These are phyloP conservation scores for Claviceps cyperi DNA, from an alignment of 2,329 filamentous ascomycete genomes.

Conservation along the genomic window DNA sequence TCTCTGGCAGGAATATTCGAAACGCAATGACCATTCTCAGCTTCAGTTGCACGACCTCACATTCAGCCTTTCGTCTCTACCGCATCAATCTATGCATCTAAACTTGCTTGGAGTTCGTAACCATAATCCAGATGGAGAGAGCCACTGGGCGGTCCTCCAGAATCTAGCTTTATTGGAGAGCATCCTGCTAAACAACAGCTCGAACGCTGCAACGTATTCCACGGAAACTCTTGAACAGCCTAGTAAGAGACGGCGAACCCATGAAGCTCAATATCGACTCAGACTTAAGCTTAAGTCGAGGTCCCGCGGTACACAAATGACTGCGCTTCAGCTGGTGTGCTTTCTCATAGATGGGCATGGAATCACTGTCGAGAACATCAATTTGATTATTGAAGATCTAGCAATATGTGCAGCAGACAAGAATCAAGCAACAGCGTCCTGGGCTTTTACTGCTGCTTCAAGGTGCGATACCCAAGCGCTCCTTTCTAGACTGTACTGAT, in stretches of 20 bases:
- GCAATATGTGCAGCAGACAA: slow-evolving; percentile 52
- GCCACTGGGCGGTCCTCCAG: slow-evolving; percentile 45
- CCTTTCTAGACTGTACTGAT: slow-evolving; percentile 9
- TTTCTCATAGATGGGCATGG: slow-evolving; percentile 37
- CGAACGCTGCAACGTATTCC: slow-evolving; percentile 11
- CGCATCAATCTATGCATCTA: slow-evolving; percentile 30
- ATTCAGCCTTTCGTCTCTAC: slow-evolving; percentile 33
- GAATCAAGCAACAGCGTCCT: slow-evolving; percentile 50
- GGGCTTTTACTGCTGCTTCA: slow-evolving; percentile 72
- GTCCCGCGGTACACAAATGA: slow-evolving; percentile 29
- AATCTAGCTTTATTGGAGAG: slow-evolving; percentile 43
- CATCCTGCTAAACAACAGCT: slow-evolving; percentile 22
- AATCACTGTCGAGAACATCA: slow-evolving; percentile 35
- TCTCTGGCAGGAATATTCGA: slow-evolving; percentile 67
- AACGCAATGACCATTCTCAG: slow-evolving; percentile 52
- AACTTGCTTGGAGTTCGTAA: slow-evolving; percentile 38
- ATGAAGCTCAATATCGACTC: slow-evolving; percentile 29
- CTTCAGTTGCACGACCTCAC: slow-evolving; percentile 66
- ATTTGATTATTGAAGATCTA: slow-evolving; percentile 43
- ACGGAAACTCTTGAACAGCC: slow-evolving; percentile 28
- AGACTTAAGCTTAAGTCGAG: slow-evolving; percentile 31
- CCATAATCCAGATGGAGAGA: slow-evolving; percentile 39
- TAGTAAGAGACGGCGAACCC: slow-evolving; percentile 36
- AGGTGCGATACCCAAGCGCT: slow-evolving; percentile 37
- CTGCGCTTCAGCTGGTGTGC: slow-evolving; percentile 42